Evolutionary conservation across 2,329 filamentous ascomycete species (phyloP).

Genomic region (Lecanicillium sp.): DNA sequence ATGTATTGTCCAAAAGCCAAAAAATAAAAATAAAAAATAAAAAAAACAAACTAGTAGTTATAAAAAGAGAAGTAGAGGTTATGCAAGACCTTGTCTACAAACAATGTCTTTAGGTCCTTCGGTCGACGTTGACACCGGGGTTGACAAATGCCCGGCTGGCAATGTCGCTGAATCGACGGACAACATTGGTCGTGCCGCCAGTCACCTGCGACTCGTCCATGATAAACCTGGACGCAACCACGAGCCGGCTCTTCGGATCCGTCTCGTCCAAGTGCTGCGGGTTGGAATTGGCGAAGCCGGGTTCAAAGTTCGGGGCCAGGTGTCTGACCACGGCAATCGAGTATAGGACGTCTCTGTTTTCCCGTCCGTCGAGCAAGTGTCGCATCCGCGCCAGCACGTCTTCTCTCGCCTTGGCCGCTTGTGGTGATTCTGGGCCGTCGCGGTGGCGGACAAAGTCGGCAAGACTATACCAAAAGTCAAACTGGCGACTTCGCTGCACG

Average conservation of each 20-base stretch:
- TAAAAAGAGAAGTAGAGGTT: background rate
- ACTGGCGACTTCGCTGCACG: conserved; percentile 51
- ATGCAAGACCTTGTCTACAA: background rate
- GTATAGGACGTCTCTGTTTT: conserved; percentile 87
- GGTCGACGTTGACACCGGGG: conserved; percentile 41
- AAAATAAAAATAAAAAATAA: conserved; percentile 22
- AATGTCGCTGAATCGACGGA: conserved; percentile 62
- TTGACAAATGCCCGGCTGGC: conserved; percentile 52
- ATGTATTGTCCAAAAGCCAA: background rate
- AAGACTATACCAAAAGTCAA: conserved; percentile 77
- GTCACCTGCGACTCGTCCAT: conserved; percentile 53
- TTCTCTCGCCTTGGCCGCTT: conserved; percentile 48
- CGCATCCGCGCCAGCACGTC: conserved; percentile 59
- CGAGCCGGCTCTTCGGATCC: conserved; percentile 58
- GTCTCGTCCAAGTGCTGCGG: conserved; percentile 57
- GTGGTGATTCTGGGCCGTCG: conserved; percentile 44
- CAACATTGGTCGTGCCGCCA: conserved; percentile 67
- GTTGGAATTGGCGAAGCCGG: conserved; percentile 48
- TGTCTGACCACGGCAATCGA: conserved; percentile 76
- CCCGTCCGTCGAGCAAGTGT: conserved; percentile 65
- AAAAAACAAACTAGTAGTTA: conserved; percentile 9
- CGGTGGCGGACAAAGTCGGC: conserved; percentile 56
- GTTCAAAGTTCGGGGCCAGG: conserved; percentile 57
- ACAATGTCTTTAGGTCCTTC: conserved; percentile 14
- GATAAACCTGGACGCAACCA: conserved; percentile 63